Evolutionary conservation across 306 rosid genomes (phyloP).

Genomic region (Vigna nakashimae): DNA sequence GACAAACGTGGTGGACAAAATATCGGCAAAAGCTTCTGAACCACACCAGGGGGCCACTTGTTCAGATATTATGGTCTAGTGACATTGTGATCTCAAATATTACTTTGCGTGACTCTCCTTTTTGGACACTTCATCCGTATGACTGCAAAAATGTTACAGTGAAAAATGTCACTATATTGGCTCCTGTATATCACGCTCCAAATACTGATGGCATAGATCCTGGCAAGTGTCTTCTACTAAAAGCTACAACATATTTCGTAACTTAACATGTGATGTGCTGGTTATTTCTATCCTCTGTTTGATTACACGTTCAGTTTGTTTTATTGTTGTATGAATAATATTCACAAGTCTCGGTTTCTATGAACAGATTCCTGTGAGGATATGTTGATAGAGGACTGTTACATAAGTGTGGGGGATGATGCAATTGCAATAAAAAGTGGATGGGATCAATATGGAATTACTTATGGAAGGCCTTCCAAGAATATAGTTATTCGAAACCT

Average conservation of each 20-base stretch:
- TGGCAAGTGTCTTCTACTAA: conserved; percentile 53
- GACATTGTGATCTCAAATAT: conserved; percentile 78
- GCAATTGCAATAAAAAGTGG: conserved; percentile 96
- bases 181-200: conserved; percentile 81
- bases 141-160: conserved; percentile 91
- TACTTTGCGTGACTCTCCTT: conserved; percentile 89
- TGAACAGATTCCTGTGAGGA: conserved; percentile 90
- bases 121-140: conserved; percentile 98
- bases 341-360: no score
- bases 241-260: background rate
- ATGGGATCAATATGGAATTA: conserved; percentile 95
- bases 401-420: conserved; percentile 94
- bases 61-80: conserved; percentile 91
- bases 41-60: conserved; percentile 92
- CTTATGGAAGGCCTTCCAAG: conserved; percentile 79
- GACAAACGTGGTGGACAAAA: conserved; percentile 92
- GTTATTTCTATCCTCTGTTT: background rate
- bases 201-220: conserved; percentile 99
- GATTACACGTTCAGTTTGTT: background rate
- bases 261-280: conserved; percentile 21
- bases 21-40: conserved; percentile 87
- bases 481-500: conserved; percentile 86
- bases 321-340: no score
- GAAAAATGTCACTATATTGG: conserved; percentile 79
- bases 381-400: conserved; percentile 93